Evolutionary conservation across 2,329 filamentous ascomycete species (phyloP).

Genomic region (Microascus cirrosus): DNA sequence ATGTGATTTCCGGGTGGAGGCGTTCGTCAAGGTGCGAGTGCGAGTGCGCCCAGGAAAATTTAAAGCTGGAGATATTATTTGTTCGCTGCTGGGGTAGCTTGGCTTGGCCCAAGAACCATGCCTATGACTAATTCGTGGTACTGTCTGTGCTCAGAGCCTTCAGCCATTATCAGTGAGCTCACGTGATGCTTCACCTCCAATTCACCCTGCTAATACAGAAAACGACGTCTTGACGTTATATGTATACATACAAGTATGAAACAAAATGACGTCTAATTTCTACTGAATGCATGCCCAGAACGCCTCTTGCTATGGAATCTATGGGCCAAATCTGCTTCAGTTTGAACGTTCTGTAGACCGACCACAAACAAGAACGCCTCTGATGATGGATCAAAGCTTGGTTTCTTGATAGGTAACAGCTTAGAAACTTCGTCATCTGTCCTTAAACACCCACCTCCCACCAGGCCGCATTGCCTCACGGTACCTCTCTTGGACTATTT

Average conservation of each 20-base stretch:
- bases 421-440: conserved; percentile 45
- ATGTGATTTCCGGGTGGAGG: neutral
- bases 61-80: conserved; percentile 4
- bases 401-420: neutral
- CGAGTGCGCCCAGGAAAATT: conserved; percentile 4
- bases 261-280: too few relatives aligned
- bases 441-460: conserved; percentile 71
- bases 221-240: too few relatives aligned
- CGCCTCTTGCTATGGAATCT: too few relatives aligned
- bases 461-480: conserved; percentile 69
- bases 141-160: neutral
- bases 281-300: too few relatives aligned
- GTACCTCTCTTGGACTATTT: conserved; percentile 61
- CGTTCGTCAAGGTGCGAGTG: neutral
- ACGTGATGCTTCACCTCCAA: neutral
- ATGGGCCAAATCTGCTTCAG: neutral
- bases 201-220: too few relatives aligned
- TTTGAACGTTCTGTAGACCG: neutral
- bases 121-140: neutral
- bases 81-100: neutral
- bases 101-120: neutral
- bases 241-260: too few relatives aligned
- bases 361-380: neutral
- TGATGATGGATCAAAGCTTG: neutral
- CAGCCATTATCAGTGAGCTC: neutral